A percentile compares a stretch with the other conserved stretches of the same genome.
Evolutionary conservation across 495 filamentous ascomycete genomes (phyloP).

Genomic region (Hypoxylon subgilvum): DNA sequence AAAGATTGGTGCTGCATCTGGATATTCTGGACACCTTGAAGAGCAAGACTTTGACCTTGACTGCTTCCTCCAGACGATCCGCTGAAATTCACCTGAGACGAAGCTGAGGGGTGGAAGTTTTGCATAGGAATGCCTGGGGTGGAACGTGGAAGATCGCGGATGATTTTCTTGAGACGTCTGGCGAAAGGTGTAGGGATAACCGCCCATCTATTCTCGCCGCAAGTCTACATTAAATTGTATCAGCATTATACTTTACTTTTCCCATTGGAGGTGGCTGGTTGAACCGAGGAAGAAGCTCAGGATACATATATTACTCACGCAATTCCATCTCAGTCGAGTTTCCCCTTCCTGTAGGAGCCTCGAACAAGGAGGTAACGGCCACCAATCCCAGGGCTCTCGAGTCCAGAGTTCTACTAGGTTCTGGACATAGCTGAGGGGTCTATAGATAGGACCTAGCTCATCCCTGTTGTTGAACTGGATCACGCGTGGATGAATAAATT

Average conservation of each 20-base stretch:
- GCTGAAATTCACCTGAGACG: neutral
- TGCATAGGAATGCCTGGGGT: neutral
- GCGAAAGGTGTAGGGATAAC: neutral
- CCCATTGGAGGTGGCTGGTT: too few relatives aligned
- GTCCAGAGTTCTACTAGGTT: neutral
- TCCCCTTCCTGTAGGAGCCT: neutral
- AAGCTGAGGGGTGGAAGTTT: neutral
- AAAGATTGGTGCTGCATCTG: too few relatives aligned
- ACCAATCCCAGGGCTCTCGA: neutral
- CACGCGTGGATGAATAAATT: neutral
- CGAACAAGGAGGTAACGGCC: neutral
- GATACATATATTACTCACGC: neutral
- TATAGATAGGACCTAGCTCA: neutral
- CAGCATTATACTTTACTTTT: neutral
- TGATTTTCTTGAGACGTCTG: neutral
- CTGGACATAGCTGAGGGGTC: neutral
- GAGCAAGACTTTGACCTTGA: neutral
- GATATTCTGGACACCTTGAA: neutral
- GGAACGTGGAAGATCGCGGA: neutral
- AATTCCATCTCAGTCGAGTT: conserved; percentile 1
- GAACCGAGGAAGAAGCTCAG: too few relatives aligned
- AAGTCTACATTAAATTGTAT: neutral
- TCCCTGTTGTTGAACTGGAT: neutral
- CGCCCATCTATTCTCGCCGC: neutral
- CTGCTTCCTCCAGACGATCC: neutral